Conservation (phyloP, 1,139 yeast species). For the Sugiyamaella japonica region DNA sequence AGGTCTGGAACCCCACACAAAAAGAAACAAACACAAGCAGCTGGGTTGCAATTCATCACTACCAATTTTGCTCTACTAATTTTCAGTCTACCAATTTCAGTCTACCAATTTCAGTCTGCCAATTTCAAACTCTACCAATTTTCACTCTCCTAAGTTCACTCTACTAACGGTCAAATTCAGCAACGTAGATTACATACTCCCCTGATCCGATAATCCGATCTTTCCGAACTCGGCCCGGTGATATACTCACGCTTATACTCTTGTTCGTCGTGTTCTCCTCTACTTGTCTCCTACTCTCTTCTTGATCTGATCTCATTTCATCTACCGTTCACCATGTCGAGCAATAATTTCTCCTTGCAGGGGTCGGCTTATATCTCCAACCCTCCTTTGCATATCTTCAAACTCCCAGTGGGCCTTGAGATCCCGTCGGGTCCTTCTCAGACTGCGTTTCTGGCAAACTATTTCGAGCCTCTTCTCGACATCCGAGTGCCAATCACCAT, state of each 20-base stretch:
- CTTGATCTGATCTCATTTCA: too few relatives aligned
- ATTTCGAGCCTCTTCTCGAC: conserved; percentile 43
- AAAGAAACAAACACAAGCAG: too few relatives aligned
- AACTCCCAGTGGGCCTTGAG: conserved; percentile 35
- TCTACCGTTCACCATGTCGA: not conserved
- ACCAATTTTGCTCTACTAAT: too few relatives aligned
- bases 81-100: too few relatives aligned
- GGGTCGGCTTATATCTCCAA: conserved; percentile 30
- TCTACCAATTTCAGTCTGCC: too few relatives aligned
- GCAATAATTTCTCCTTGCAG: conserved; percentile 10
- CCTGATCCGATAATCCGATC: not conserved
- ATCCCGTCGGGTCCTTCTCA: conserved; percentile 35
- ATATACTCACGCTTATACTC: not conserved
- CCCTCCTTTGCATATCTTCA: conserved; percentile 35
- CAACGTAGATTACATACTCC: not conserved
- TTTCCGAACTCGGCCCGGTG: not conserved
- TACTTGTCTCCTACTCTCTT: not conserved
- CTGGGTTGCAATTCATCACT: too few relatives aligned
- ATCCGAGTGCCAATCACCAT: conserved; percentile 55
- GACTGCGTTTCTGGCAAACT: conserved; percentile 32
- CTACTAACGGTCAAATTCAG: too few relatives aligned
- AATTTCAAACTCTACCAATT: too few relatives aligned
- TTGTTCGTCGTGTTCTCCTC: too few relatives aligned
- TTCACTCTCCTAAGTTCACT: too few relatives aligned
- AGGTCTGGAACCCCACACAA: too few relatives aligned